Base-by-base conservation (phyloP, 2,329 filamentous ascomycete genomes). In the Lasiodiplodia gonubiensis region DNA sequence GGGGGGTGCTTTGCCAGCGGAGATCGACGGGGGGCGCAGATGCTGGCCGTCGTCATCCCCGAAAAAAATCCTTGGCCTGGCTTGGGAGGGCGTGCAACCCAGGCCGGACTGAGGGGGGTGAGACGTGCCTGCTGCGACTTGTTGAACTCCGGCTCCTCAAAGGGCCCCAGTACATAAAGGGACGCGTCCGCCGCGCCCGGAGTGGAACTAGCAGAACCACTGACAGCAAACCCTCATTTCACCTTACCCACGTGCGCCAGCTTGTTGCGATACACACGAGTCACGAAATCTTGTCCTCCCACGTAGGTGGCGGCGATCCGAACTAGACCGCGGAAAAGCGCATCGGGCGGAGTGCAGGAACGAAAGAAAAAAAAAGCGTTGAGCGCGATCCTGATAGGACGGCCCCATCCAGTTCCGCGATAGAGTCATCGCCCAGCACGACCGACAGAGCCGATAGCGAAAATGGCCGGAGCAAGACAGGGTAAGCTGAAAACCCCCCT, bases 71-170 rank as follows among this genome's bases (percentile, higher is more conserved):
- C 60, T 64, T 53, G 60, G 60, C 60, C 48, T 35, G 46, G 60
- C 46, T 64, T 64, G 30, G 49, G 49, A 27, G 60, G 27, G 60
- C 23, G 60, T 49, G 57, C 46, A 42, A 61, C 46, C 27, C 30
- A 48, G 30, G 23, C 46, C 57, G 37, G 57, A 42, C 14, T 42
- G 46, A 48, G 37, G 57, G 55, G 57, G 57, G 57, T 61, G 57
- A 61, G 57, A 61, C 57, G 57, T 27, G 39, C 37, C 25, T 53
- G 42, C 42, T 46, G 60, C 60, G 60, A 52, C 60, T 64, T 53
- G 60, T 64, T 64, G 60, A 64, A 64, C 60, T 52, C 60, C 60
- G 60, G 60, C 57, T 61, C 57, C 57, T 61, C 57, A 48, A 49
- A 48, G 39, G 35, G 39, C 16, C 25, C 10, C 18, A 12, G n/a